These are phyloP conservation scores for Plasmodium fragile DNA, from an alignment of 169 alveolate species.

Conservation along the genomic window DNA sequence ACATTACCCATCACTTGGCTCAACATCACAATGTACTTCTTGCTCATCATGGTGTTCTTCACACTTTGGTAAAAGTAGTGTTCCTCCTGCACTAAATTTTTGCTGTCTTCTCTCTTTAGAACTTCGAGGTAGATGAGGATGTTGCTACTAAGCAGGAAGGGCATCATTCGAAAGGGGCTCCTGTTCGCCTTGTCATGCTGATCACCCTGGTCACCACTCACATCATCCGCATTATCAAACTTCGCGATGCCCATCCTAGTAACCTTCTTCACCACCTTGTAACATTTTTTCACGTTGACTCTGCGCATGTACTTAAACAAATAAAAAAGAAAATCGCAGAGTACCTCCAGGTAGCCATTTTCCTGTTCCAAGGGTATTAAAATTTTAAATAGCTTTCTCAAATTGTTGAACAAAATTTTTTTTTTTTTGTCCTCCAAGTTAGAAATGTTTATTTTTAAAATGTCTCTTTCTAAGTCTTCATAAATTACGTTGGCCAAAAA, in stretches of 20 bases:
- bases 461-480: conserved; percentile 29
- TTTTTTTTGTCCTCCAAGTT: conserved; percentile 14
- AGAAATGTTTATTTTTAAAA: conserved; percentile 1
- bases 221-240: background rate
- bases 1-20: background rate
- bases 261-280: conserved; percentile 14
- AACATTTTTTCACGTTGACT: conserved; percentile 23
- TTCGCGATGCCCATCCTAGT: background rate
- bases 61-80: conserved; percentile 26
- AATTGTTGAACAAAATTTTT: conserved; percentile 23
- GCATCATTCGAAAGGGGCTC: background rate
- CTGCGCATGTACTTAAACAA: conserved; percentile 62
- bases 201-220: background rate
- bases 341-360: conserved; percentile 4
- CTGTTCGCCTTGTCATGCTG: too few species aligned
- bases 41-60: conserved; percentile 15
- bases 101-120: conserved; percentile 15
- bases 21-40: conserved; percentile 10
- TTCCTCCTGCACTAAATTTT: conserved; percentile 17
- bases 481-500: conserved; percentile 4
- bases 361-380: background rate
- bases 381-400: conserved; percentile 32
- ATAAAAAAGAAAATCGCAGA: conserved; percentile 39
- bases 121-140: conserved; percentile 34
- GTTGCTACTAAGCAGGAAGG: conserved; percentile 22